Evolutionary conservation across 495 filamentous ascomycete genomes (phyloP), one percentile per base, ranked within the genome.

Genomic region (Penicillium diatomitis): DNA sequence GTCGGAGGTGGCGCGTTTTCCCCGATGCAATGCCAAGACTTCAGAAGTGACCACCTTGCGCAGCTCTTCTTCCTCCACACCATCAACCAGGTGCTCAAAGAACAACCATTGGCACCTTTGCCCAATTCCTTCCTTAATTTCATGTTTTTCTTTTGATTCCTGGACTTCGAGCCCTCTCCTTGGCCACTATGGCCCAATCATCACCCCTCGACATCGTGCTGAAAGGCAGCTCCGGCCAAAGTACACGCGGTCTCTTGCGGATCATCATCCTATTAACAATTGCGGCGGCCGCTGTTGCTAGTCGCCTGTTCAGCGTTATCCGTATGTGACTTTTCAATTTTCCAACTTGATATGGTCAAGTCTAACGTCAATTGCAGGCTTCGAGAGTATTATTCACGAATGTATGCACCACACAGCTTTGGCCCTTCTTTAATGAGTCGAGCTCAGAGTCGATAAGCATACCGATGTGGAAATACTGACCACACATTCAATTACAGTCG

Each of bases 361-460:
- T 9, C 44, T 53, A 9, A 55, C 30, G 6, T 53, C 38, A 56
- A 46, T 61, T 57, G 42, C 48, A 91, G 88, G 94, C 38, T 99
- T 99, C 61, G 94, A 99, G 72, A 96, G 90, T 70, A 97, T 99
- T 65, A 99, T 99, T 64, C 92, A 97, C 72, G 92, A 98, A 79
- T 98, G 92, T 96, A 68, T 62, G 88, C 28, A 81, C 58, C 47
- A 20, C 20, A 20, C 20, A 20, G 20, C 53, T 44, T 44, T 41
- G n/a, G 33, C 34, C 35, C 45, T 44, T 30, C 30, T 47, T 46
- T 40, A 47, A 41, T 20, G 27, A 44, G 47, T 43, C 43, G 51
- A 48, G 49, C 42, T 45, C 43, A 40, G 38, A 47, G 44, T 29
- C 47, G 31, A 32, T 40, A 44, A 43, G 27, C 32, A 41, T 34